Conservation (phyloP, 495 filamentous ascomycete genomes). For the Oidiodendron maius region DNA sequence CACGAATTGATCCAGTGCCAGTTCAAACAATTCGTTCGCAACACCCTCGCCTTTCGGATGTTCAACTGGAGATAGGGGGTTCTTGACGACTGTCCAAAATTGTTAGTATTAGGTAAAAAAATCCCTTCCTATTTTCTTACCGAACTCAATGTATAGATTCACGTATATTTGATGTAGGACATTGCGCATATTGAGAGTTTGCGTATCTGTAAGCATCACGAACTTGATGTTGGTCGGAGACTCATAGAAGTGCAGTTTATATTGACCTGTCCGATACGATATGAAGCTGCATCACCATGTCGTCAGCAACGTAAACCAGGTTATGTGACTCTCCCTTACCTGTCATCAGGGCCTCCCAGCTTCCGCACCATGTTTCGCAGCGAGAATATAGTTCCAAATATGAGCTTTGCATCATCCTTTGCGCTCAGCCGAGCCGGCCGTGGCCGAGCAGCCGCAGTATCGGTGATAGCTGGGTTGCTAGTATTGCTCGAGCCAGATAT, state of each 20-base stretch:
- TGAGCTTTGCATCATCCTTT: conserved; percentile 89
- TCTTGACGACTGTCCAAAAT: conserved; percentile 73
- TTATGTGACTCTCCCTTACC: conserved; percentile 33
- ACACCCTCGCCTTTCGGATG: conserved; percentile 85
- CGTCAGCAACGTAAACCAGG: neutral
- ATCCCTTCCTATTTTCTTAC: conserved; percentile 35
- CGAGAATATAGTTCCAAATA: conserved; percentile 95
- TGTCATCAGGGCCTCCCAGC: conserved; percentile 83
- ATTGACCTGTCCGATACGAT: conserved; percentile 81
- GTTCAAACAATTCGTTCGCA: conserved; percentile 89
- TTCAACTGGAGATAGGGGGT: conserved; percentile 83
- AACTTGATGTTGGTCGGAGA: conserved; percentile 92
- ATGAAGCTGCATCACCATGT: conserved; percentile 60
- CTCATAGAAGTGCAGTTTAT: conserved; percentile 99
- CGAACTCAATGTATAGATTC: conserved; percentile 94
- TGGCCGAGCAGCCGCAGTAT: conserved; percentile 16
- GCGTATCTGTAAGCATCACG: conserved; percentile 91
- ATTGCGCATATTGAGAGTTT: conserved; percentile 81
- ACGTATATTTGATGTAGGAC: conserved; percentile 98
- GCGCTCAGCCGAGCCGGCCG: conserved; percentile 47
- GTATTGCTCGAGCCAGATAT: conserved; percentile 17
- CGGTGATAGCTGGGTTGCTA: conserved; percentile 16
- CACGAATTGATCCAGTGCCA: conserved; percentile 83
- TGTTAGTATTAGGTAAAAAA: conserved; percentile 8
- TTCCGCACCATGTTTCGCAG: conserved; percentile 95